phyloP scores from a whole-genome alignment of 805 yeast genomes.

The Candida stauntonica region DNA sequence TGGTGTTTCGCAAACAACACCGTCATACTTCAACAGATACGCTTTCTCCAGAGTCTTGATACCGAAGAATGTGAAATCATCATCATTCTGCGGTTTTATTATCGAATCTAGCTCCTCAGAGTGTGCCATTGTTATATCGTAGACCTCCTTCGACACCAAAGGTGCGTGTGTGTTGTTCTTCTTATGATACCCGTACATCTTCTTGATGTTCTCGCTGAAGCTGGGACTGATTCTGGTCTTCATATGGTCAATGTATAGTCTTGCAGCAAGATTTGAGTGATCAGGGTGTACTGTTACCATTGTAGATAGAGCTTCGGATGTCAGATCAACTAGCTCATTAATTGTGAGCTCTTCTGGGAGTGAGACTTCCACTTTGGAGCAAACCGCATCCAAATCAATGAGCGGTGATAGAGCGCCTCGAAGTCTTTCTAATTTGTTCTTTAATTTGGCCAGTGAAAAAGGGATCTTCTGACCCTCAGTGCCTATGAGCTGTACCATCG shows the following conservation, averaged over 20 bases:
- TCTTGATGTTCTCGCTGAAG: conserved; percentile 71
- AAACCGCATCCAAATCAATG: conserved; percentile 5
- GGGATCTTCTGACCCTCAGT: conserved; percentile 9
- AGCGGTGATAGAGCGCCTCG: conserved; percentile 6
- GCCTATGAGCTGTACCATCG: conserved; percentile 5
- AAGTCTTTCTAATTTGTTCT: neutral
- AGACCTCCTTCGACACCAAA: conserved; percentile 63
- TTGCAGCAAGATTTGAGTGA: conserved; percentile 89
- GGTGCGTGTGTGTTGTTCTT: conserved; percentile 57
- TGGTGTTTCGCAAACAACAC: conserved; percentile 78
- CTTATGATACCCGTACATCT: conserved; percentile 71
- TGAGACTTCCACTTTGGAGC: conserved; percentile 5
- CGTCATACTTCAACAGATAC: conserved; percentile 63
- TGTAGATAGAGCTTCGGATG: conserved; percentile 96
- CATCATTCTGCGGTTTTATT: conserved; percentile 77
- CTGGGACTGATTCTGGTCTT: conserved; percentile 89
- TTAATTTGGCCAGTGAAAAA: conserved; percentile 4
- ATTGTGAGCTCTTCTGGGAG: conserved; percentile 12
- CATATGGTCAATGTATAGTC: conserved; percentile 87
- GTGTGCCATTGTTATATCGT: conserved; percentile 56
- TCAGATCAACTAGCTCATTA: conserved; percentile 66
- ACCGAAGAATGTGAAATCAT: conserved; percentile 77
- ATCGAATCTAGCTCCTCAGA: conserved; percentile 67
- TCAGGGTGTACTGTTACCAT: conserved; percentile 98
- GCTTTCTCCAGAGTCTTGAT: conserved; percentile 89